Conservation (phyloP, 176 grass and related monocot species). For the Musa acuminata region DNA sequence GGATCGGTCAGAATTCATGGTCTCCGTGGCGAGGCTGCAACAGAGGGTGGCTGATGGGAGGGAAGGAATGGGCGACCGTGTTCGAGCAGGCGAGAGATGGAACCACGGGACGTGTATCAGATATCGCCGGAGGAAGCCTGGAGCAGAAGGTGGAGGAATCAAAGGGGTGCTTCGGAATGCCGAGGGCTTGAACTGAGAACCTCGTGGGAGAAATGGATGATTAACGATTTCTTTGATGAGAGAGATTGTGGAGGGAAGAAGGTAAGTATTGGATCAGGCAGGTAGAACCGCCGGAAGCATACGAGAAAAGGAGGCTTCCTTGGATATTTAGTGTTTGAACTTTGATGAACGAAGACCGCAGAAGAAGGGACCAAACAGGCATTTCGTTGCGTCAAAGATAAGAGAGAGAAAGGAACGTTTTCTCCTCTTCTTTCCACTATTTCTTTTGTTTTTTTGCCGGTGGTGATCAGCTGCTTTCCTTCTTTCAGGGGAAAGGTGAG, state of each 20-base stretch:
- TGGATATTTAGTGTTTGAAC: too few species aligned
- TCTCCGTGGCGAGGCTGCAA: slow-evolving; percentile 62
- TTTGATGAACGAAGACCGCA: too few species aligned
- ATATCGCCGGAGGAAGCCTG: not conserved
- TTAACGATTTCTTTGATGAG: slow-evolving; percentile 47
- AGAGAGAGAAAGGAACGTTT: not conserved
- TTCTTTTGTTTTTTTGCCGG: too few species aligned
- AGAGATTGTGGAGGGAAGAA: slow-evolving; percentile 58
- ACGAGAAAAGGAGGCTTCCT: too few species aligned
- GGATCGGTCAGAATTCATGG: slow-evolving; percentile 20
- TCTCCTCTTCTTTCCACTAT: not conserved
- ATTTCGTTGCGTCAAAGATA: too few species aligned
- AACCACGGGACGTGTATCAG: not conserved
- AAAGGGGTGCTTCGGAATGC: slow-evolving; percentile 35
- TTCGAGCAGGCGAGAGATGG: slow-evolving; percentile 44
- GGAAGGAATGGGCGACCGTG: slow-evolving; percentile 20
- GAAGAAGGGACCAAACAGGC: not conserved
- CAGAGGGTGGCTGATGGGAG: slow-evolving; percentile 55
- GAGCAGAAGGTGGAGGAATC: slow-evolving; percentile 23
- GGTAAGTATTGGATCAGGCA: slow-evolving; percentile 49
- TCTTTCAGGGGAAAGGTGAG: not conserved
- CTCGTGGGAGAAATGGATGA: slow-evolving; percentile 35
- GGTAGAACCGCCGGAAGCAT: too few species aligned
- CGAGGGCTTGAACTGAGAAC: slow-evolving; percentile 28
- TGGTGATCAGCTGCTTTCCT: not conserved